These are phyloP conservation scores for Aspergillus coremiiformis DNA, from an alignment of 495 filamentous ascomycete species.

Conservation along the genomic window DNA sequence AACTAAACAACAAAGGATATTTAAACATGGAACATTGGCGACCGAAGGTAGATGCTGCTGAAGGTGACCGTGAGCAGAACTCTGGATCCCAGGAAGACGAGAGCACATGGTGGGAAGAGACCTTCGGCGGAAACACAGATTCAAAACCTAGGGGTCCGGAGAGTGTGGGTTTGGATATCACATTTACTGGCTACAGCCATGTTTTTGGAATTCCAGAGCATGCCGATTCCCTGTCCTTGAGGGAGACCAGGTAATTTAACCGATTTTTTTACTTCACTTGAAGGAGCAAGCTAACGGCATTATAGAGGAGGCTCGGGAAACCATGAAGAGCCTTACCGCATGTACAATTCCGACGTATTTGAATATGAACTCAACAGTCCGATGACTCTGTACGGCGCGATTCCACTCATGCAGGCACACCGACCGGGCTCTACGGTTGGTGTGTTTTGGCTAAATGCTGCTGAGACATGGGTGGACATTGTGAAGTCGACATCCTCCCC, in stretches of 20 bases:
- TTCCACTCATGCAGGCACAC: conserved; percentile 96
- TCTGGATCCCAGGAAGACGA: conserved; percentile 54
- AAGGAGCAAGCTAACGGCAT: conserved; percentile 13
- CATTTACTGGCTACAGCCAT: conserved; percentile 83
- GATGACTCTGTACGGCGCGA: conserved; percentile 96
- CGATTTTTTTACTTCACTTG: background rate
- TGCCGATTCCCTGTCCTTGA: conserved; percentile 77
- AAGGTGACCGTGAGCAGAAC: conserved; percentile 40
- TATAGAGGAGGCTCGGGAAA: conserved; percentile 67
- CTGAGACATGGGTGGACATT: conserved; percentile 96
- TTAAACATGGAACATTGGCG: conserved; percentile 96
- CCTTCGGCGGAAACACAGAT: conserved; percentile 89
- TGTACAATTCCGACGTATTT: conserved; percentile 96
- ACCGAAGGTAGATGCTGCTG: conserved; percentile 65
- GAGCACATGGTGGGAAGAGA: conserved; percentile 95
- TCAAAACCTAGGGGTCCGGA: conserved; percentile 86
- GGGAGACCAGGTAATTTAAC: conserved; percentile 61
- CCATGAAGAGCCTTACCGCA: conserved; percentile 84
- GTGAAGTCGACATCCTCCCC: conserved; percentile 66
- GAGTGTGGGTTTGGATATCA: conserved; percentile 82
- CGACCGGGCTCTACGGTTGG: conserved; percentile 88
- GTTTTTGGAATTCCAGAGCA: conserved; percentile 96
- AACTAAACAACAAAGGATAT: conserved; percentile 78
- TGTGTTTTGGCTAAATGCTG: conserved; percentile 97
- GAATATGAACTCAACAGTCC: conserved; percentile 95